These are phyloP conservation scores for Guyanaporus albipodus DNA, from an alignment of 768 basidiomycete species.

Conservation along the genomic window DNA sequence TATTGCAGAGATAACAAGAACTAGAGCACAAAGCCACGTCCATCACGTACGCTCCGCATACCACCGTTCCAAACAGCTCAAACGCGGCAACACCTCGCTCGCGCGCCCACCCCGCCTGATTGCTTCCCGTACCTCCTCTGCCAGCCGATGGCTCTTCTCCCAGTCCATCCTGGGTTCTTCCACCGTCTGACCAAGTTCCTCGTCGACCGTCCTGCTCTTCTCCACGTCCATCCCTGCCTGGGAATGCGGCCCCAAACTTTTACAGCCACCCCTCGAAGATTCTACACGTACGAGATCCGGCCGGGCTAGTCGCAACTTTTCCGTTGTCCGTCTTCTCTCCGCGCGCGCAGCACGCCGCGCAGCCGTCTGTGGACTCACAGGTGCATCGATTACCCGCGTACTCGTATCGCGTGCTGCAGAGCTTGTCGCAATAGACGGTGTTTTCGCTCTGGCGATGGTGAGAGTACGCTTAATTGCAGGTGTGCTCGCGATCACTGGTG, in stretches of 20 bases:
- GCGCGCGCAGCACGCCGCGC: slow-evolving; percentile 18
- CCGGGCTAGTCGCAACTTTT: slow-evolving; percentile 41
- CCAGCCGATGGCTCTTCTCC: slow-evolving; percentile 26
- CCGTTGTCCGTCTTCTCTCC: slow-evolving; percentile 28
- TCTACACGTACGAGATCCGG: slow-evolving; percentile 39
- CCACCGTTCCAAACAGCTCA: slow-evolving; percentile 22
- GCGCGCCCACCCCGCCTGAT: slow-evolving; percentile 17
- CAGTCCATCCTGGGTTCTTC: slow-evolving; percentile 23
- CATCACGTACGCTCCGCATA: slow-evolving; percentile 2
- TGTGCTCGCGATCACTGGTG: not conserved
- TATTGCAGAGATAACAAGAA: too few relatives aligned
- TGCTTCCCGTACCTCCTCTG: slow-evolving; percentile 19
- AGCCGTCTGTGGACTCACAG: slow-evolving; percentile 17
- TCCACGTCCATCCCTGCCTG: not conserved
- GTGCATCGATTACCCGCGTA: not conserved
- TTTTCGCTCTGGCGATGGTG: not conserved
- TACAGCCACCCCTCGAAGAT: slow-evolving; percentile 23
- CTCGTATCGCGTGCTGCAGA: not conserved
- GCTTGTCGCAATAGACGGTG: not conserved
- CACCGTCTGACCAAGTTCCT: not conserved
- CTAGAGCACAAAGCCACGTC: too few relatives aligned
- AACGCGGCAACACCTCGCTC: slow-evolving; percentile 25
- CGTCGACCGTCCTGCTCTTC: too few relatives aligned
- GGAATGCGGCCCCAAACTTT: too few relatives aligned
- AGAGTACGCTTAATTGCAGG: not conserved